Evolutionary conservation across 805 yeast genomes (phyloP).

Genomic region (Monosporozyma servazzii): DNA sequence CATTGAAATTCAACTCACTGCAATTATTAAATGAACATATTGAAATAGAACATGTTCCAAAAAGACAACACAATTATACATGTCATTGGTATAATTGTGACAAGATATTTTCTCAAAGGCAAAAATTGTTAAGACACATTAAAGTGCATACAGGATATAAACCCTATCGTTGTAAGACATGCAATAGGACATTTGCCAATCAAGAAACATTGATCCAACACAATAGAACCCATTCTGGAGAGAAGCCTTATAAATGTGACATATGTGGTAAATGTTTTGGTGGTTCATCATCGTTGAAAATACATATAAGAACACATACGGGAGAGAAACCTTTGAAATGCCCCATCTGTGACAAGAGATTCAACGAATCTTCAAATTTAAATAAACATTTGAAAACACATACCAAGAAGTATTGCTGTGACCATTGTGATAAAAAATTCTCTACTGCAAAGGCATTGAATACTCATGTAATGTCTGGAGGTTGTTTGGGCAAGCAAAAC

Average conservation of each 20-base stretch:
- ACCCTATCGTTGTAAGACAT: conserved; percentile 64
- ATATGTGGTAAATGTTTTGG: conserved; percentile 72
- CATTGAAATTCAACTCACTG: conserved; percentile 38
- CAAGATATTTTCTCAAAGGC: conserved; percentile 70
- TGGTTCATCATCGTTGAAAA: conserved; percentile 71
- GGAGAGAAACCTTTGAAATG: conserved; percentile 85
- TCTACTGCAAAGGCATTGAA: conserved; percentile 35
- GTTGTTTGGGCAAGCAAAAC: neutral
- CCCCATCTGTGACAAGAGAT: conserved; percentile 72
- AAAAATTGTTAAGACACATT: conserved; percentile 76
- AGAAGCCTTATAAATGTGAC: conserved; percentile 70
- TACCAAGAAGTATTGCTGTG: conserved; percentile 43
- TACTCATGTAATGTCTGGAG: conserved; percentile 29
- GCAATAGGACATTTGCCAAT: conserved; percentile 67
- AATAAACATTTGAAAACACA: conserved; percentile 84
- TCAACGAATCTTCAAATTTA: conserved; percentile 82
- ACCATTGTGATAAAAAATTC: conserved; percentile 44
- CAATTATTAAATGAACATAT: conserved; percentile 67
- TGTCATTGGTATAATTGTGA: conserved; percentile 79
- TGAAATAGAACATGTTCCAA: conserved; percentile 56
- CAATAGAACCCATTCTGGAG: conserved; percentile 78
- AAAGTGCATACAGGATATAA: conserved; percentile 81
- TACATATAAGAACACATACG: conserved; percentile 79
- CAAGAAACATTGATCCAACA: conserved; percentile 76
- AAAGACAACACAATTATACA: conserved; percentile 57